Evolutionary conservation across 2,329 filamentous ascomycete genomes (phyloP), one percentile per base, ranked within the genome.

Genomic region (Cladosporium sp.): DNA sequence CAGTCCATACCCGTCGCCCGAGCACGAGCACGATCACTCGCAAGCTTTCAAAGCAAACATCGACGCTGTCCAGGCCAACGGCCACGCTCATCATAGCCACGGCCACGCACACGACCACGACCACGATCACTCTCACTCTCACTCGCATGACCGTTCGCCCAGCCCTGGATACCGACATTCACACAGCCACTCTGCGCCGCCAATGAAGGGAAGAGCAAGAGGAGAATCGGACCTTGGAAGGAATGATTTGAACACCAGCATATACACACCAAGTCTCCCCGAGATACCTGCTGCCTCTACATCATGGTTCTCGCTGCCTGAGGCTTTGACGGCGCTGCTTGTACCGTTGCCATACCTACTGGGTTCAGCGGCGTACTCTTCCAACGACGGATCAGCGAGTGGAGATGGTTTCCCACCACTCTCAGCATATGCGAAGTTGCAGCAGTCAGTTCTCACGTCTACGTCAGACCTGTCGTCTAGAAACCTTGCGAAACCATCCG

Each of bases 291-390:
- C 71, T 34, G 70, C 69, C 12, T 70, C 65, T 26, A 54, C 68
- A 10, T 70, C 71, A 61, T 75, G 71, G 70, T 74, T 76, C 67
- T 74, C 74, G 14, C 79, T 82, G 18, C 76, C 79, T 30, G 84
- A 86, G 72, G 74, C 81, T 5, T 68, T 85, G 65, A 83, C 83
- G 5, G 83, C 83, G 28, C 70, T 85, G 64, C 75, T 87, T 34
- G 75, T 85, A 30, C 81, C 82, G 8, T 75, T 84, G 30, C 83
- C 83, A 6, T 84, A 79, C 66, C 69, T 84, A 63, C 75, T 84
- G 61, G 81, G 80, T 7, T 81, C 81, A 7, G 73, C 82, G 18
- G 80, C 80, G 64, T 83, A 81, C 68, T 79, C 79, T 8, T 69
- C 70, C n/a, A 67, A 60, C 55, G 57, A 57, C 18, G 32, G 44